A percentile compares a stretch with the other conserved stretches of the same genome.
These are phyloP conservation scores for Sporothrix pseudoabietina DNA, from an alignment of 2,329 filamentous ascomycete species.

Conservation along the genomic window DNA sequence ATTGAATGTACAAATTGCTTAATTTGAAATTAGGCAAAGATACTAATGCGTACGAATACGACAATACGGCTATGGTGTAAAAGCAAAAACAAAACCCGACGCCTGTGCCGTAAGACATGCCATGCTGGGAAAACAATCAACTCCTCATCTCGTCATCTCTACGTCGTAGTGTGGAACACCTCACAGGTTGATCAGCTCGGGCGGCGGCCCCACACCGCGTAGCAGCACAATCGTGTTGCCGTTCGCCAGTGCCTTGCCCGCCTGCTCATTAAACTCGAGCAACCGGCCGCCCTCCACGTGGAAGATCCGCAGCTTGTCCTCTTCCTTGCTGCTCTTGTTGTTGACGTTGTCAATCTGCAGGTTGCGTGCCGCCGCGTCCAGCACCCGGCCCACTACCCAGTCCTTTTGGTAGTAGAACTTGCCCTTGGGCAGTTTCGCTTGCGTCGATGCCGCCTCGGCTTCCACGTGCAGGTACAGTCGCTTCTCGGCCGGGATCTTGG, in stretches of 20 bases:
- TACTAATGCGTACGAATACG: neutral
- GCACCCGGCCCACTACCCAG: conserved; percentile 83
- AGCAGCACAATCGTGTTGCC: conserved; percentile 91
- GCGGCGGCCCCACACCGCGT: conserved; percentile 79
- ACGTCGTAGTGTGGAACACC: neutral
- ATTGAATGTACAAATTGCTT: conserved; percentile 17
- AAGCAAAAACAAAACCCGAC: neutral
- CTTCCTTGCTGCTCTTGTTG: conserved; percentile 73
- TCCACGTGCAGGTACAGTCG: conserved; percentile 90
- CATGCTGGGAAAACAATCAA: neutral
- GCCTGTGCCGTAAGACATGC: neutral
- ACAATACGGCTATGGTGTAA: neutral
- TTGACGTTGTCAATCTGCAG: conserved; percentile 83
- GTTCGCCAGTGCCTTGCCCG: conserved; percentile 70
- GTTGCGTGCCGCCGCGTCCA: conserved; percentile 75
- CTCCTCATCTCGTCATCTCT: neutral
- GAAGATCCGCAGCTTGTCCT: conserved; percentile 81
- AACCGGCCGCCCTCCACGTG: conserved; percentile 88
- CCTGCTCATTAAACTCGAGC: conserved; percentile 84
- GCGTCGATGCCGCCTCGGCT: conserved; percentile 82
- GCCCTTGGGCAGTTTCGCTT: conserved; percentile 77
- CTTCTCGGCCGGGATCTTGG: conserved; percentile 76
- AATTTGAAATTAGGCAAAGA: neutral
- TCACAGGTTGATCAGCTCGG: conserved; percentile 66
- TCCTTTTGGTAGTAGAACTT: conserved; percentile 80